Evolutionary conservation across 495 filamentous ascomycete genomes (phyloP).

Genomic region (Lasiosphaeria ovina): DNA sequence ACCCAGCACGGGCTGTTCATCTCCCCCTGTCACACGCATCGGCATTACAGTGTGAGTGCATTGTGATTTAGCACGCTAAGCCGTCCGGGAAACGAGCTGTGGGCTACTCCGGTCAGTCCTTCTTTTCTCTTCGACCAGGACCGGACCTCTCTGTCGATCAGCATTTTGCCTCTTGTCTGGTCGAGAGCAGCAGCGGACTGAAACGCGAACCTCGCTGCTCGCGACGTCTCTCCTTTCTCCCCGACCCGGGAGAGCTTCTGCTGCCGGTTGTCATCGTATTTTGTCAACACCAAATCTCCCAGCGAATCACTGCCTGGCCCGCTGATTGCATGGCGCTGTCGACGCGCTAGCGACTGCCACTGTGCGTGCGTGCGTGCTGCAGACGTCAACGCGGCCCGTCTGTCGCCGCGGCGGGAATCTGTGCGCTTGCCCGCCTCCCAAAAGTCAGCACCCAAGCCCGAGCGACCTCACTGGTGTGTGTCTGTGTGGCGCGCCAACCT

Average conservation of each 20-base stretch:
- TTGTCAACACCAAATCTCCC: background rate
- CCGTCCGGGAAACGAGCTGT: background rate
- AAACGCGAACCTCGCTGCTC: background rate
- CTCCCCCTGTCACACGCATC: background rate
- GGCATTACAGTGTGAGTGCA: background rate
- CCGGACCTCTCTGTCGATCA: constrained; percentile 2
- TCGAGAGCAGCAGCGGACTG: background rate
- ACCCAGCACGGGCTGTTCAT: no score
- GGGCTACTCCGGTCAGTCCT: background rate
- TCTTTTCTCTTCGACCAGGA: background rate
- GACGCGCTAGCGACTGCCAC: constrained; percentile 10
- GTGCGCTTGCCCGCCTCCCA: background rate
- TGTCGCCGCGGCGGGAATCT: constrained; percentile 8
- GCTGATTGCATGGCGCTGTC: constrained; percentile 1
- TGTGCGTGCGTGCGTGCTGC: background rate
- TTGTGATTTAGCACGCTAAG: background rate
- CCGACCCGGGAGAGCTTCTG: background rate
- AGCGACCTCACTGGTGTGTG: background rate
- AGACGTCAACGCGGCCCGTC: constrained; percentile 5
- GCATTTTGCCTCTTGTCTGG: constrained; percentile 4
- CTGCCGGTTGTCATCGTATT: background rate
- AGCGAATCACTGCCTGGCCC: background rate
- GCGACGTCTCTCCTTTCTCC: background rate
- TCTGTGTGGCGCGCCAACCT: no score
- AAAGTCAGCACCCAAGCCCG: background rate